Base-by-base conservation (phyloP, 2,329 filamentous ascomycete species). In the Nemania serpens region DNA sequence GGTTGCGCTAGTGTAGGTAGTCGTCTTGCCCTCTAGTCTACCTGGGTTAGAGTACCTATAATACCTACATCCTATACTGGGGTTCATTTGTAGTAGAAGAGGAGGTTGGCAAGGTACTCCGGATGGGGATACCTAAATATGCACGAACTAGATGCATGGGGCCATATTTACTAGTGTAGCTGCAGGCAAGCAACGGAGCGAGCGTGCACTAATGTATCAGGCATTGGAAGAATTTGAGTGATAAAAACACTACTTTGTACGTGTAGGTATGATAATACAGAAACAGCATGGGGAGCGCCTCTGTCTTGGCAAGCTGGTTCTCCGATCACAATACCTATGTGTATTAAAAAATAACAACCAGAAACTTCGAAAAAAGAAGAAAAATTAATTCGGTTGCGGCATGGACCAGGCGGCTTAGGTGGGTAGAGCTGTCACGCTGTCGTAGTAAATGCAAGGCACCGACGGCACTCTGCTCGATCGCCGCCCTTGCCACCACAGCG, bases 1-100 rank as follows among this genome's bases (percentile, higher is more conserved):
- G 56, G 47, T 59, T 55, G 55, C 60, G 57, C 55, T 59, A 59
- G 56, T 58, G 25, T 29, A 29, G n/a, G 25, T 29, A 17, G 36
- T 46, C 46, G 50, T 39, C 25, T 41, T 48, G 25, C 20, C 15
- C 42, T 37, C 53, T 55, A n/a, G 53, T 29, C 25, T 29, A 29
- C 7, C 25, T 29, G 7, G 25, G 25, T 29, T 29, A 29, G 25
- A 29, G 25, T 29, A 7, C 25, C 25, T 29, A 29, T 29, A 29
- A 29, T 29, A 29, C 25, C 25, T 29, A 29, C 25, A n/a, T 29
- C 7, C 25, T 29, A 29, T 29, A 7, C 25, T 29, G 7, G 25
- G 25, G 4, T 29, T 4, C 25, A 29, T 29, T 4, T 29, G 25
- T 29, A 7, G 25, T 29, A 7, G 3, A 29, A 7, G 25, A 29